A percentile compares a stretch with the other conserved stretches of the same genome.
These are phyloP conservation scores for Diddensiella caesifluorescens DNA, from an alignment of 805 yeast genomes.

Conservation along the genomic window DNA sequence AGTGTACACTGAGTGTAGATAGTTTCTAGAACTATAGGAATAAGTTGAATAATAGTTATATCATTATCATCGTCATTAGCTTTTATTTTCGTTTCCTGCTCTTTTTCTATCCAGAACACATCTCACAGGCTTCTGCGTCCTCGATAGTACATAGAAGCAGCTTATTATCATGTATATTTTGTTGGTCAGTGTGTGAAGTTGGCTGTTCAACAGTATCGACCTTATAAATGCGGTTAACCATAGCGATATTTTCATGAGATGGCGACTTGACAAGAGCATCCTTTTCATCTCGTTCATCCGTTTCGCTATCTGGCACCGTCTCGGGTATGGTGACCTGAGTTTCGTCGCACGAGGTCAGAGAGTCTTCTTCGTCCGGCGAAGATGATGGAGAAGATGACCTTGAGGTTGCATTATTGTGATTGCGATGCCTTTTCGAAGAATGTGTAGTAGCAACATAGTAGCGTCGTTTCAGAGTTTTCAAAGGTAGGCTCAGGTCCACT, in stretches of 20 bases:
- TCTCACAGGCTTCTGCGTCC: slow-evolving; percentile 79
- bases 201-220: not conserved
- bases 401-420: too few species aligned
- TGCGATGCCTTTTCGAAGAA: not conserved
- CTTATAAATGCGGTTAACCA: too few species aligned
- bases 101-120: slow-evolving; percentile 84
- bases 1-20: too few species aligned
- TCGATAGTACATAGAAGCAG: not conserved
- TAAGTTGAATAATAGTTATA: too few species aligned
- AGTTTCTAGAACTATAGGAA: too few species aligned
- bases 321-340: not conserved
- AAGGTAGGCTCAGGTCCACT: not conserved
- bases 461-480: slow-evolving; percentile 5
- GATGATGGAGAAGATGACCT: not conserved
- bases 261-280: not conserved
- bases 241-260: not conserved
- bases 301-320: slow-evolving; percentile 1
- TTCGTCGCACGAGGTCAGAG: slow-evolving; percentile 1
- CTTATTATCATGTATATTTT: not conserved
- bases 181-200: not conserved
- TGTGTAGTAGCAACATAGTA: slow-evolving; percentile 1
- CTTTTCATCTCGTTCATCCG: not conserved
- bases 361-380: not conserved
- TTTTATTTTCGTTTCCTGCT: too few species aligned
- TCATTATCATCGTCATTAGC: too few species aligned